Percentiles rank a stretch among this genome's conserved stretches.
These are phyloP conservation scores for Pseudogymnoascus sp. DNA, from an alignment of 2,329 filamentous ascomycete genomes.

Conservation along the genomic window DNA sequence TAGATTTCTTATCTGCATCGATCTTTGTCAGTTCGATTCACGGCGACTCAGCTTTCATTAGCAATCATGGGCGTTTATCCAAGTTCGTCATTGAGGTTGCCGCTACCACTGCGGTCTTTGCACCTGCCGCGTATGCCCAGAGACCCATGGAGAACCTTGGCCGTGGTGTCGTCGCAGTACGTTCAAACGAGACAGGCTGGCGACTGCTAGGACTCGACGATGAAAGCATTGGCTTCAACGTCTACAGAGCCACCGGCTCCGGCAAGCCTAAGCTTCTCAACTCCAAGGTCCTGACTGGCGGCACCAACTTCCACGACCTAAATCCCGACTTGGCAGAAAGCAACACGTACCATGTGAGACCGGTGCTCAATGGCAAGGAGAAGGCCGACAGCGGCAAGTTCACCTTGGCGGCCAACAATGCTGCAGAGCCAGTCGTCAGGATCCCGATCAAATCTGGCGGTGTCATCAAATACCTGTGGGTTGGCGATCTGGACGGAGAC, in stretches of 20 bases:
- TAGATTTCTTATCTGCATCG: not conserved
- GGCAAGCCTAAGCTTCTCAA: not conserved
- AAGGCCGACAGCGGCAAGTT: not conserved
- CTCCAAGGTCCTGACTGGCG: not conserved
- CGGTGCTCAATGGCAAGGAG: not conserved
- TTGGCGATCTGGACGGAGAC: not conserved
- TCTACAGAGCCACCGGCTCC: not conserved
- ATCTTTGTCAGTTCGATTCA: not conserved
- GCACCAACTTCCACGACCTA: not conserved
- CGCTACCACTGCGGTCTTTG: not conserved
- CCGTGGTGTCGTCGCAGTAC: not conserved
- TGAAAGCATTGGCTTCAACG: slow-evolving; percentile 1
- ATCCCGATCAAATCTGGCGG: not conserved
- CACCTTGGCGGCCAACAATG: not conserved
- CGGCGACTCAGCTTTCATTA: not conserved
- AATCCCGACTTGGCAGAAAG: not conserved
- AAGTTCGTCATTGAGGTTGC: not conserved
- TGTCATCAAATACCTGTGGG: not conserved
- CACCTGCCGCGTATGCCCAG: not conserved
- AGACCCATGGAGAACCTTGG: not conserved
- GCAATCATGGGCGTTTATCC: not conserved
- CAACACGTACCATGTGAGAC: not conserved
- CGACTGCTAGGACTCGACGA: not conserved
- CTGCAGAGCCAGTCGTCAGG: not conserved
- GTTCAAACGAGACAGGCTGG: not conserved